phyloP scores from a whole-genome alignment of 2,329 filamentous ascomycete genomes.

The Talaromyces rugulosus region DNA sequence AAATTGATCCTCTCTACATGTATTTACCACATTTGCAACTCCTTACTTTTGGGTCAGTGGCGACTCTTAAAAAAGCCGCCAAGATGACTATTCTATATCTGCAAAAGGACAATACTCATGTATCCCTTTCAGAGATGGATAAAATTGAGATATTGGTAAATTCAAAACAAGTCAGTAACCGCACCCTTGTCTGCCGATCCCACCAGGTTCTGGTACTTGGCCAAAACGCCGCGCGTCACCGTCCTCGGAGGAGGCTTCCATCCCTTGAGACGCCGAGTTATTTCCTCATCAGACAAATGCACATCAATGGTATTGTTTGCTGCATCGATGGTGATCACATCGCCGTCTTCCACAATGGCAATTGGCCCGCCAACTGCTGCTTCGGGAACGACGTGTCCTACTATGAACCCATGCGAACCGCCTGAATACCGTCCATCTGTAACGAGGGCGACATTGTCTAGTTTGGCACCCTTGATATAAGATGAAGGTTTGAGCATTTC shows the following conservation, averaged over 20 bases:
- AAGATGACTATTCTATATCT: too few relatives aligned
- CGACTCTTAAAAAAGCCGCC: too few relatives aligned
- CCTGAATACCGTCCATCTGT: conserved; percentile 63
- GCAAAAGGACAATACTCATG: too few relatives aligned
- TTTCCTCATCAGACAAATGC: conserved; percentile 62
- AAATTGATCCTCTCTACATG: too few relatives aligned
- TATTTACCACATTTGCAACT: too few relatives aligned
- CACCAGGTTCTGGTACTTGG: too few relatives aligned
- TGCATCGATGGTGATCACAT: conserved; percentile 76
- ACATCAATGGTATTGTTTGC: conserved; percentile 65
- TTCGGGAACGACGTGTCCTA: conserved; percentile 83
- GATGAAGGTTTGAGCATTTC: conserved; percentile 71
- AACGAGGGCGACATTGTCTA: conserved; percentile 66
- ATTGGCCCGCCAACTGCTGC: conserved; percentile 83
- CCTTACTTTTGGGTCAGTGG: too few relatives aligned
- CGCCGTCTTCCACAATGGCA: conserved; percentile 72
- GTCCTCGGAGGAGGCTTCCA: conserved; percentile 46
- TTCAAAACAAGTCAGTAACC: too few relatives aligned
- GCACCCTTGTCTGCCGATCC: too few relatives aligned
- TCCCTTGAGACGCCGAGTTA: conserved; percentile 52
- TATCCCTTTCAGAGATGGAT: too few relatives aligned
- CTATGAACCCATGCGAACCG: conserved; percentile 79
- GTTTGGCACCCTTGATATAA: conserved; percentile 72
- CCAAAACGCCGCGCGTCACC: too few relatives aligned
- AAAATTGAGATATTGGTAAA: too few relatives aligned